Conservation (phyloP, 2,329 filamentous ascomycete genomes). For the Blastomyces gilchristii region DNA sequence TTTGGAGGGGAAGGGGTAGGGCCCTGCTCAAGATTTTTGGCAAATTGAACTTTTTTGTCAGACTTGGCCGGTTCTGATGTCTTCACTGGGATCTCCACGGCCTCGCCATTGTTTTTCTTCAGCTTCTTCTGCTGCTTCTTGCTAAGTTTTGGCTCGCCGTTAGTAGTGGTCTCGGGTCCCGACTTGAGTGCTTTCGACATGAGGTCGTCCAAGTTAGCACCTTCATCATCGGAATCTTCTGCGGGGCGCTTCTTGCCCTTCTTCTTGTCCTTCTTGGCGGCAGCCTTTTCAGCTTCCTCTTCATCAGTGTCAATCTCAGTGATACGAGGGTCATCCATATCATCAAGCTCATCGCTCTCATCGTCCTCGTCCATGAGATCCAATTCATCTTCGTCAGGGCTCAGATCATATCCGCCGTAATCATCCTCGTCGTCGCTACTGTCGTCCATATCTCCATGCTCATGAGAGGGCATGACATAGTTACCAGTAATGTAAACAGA, state of each 20-base stretch:
- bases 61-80: constrained; percentile 49
- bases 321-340: constrained; percentile 67
- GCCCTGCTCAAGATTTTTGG: constrained; percentile 96
- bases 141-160: constrained; percentile 65
- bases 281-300: constrained; percentile 52
- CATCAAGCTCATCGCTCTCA: constrained; percentile 67
- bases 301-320: constrained; percentile 74
- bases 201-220: constrained; percentile 61
- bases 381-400: constrained; percentile 69
- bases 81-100: constrained; percentile 49
- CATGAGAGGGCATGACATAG: constrained; percentile 67
- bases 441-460: constrained; percentile 18
- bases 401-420: constrained; percentile 56
- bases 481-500: constrained; percentile 89
- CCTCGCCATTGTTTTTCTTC: constrained; percentile 97
- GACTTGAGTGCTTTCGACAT: constrained; percentile 60
- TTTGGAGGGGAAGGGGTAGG: constrained; percentile 58
- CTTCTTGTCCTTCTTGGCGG: constrained; percentile 37
- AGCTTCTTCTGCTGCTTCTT: constrained; percentile 98
- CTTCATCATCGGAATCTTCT: constrained; percentile 54
- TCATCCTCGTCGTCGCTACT: constrained; percentile 54
- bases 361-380: constrained; percentile 45
- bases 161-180: constrained; percentile 37
- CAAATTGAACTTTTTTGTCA: constrained; percentile 97
- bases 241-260: constrained; percentile 87